phyloP scores from a whole-genome alignment of 2,329 filamentous ascomycete species.

The Chaetomiaceae sp. region DNA sequence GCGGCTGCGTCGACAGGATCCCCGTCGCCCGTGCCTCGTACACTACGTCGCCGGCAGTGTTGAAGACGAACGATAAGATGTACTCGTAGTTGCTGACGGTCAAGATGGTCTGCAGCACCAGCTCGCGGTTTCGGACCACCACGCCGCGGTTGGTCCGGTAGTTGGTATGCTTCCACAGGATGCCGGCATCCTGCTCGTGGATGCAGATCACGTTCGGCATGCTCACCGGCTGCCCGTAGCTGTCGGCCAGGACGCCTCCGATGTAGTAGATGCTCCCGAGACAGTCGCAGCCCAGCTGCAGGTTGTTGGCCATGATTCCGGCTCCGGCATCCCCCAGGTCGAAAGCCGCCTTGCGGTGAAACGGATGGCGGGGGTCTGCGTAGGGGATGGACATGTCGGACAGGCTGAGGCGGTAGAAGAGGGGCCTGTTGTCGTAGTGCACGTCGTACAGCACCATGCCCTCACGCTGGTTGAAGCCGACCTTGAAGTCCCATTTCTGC shows the following conservation, averaged over 20 bases:
- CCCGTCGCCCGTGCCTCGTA: constrained; percentile 62
- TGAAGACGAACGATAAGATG: constrained; percentile 60
- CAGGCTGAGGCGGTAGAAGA: constrained; percentile 56
- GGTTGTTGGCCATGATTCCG: constrained; percentile 61
- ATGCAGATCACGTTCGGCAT: constrained; percentile 61
- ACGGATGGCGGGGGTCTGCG: constrained; percentile 56
- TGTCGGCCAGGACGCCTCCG: constrained; percentile 46
- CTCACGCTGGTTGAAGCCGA: constrained; percentile 61
- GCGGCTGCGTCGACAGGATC: constrained; percentile 50
- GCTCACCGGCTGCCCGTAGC: constrained; percentile 49
- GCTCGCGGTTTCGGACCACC: constrained; percentile 55
- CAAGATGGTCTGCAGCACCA: constrained; percentile 64
- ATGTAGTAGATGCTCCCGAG: constrained; percentile 59
- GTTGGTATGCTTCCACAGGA: constrained; percentile 68
- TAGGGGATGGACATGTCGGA: constrained; percentile 63
- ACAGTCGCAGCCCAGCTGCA: constrained; percentile 63
- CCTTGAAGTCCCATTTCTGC: constrained; percentile 54
- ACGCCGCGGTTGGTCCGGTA: constrained; percentile 59
- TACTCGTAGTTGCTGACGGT: constrained; percentile 70
- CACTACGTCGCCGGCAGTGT: constrained; percentile 56
- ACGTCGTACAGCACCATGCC: constrained; percentile 60
- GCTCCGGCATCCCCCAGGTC: constrained; percentile 63
- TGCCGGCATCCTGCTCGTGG: constrained; percentile 65
- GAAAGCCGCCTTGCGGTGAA: constrained; percentile 62
- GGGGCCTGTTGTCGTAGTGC: constrained; percentile 53